Evolutionary conservation across 2,329 filamentous ascomycete species (phyloP), one percentile per base, ranked within the genome.

Genomic region (Colletotrichum tanaceti): DNA sequence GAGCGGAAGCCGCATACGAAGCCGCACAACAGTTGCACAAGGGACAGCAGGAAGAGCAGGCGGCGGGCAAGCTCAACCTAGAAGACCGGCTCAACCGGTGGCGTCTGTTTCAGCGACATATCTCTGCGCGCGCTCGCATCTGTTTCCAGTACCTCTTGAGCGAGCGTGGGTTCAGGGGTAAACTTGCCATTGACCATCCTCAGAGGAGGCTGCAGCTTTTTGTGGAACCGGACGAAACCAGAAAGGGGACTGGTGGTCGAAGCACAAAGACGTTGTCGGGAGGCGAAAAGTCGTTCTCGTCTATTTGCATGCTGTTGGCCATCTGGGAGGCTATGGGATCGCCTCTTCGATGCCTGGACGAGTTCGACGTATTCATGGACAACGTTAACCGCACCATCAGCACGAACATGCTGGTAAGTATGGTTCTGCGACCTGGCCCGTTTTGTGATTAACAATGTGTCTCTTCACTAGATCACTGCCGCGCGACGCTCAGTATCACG

Each of bases 351-450:
- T 99, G 96, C 76, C 85, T 99, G 62, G 96, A 99, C 79, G 96
- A 99, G 80, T 99, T 98, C 76, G 96, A 99, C 77, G 96, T 99
- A 39, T 99, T 98, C 84, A 99, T 99, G 96, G 96, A 99, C 80
- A 93, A 91, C 73, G 93, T 98, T 68, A 99, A 99, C 79, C 90
- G 96, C 70, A 93, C 92, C 64, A 92, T 97, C 73, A 97, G 93
- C 77, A 97, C 97, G 74, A 92, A 92, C 71, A 93, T 99, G 91
- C 92, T 99, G 79, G 91, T 93, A 82, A 83, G 90, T 85, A 28
- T 24, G 22, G n/a, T 50, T n/a, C 9, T 13, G 22, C 14, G 39
- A 13, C 2, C 14, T 5, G 14, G 32, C 49, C 43, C 43, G 9
- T 58, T 49, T 11, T 38, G 22, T 39, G 24, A 20, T 20, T 39